Evolutionary conservation across 768 basidiomycete genomes (phyloP), one percentile per base, ranked within the genome.

Genomic region (Imleria badia): DNA sequence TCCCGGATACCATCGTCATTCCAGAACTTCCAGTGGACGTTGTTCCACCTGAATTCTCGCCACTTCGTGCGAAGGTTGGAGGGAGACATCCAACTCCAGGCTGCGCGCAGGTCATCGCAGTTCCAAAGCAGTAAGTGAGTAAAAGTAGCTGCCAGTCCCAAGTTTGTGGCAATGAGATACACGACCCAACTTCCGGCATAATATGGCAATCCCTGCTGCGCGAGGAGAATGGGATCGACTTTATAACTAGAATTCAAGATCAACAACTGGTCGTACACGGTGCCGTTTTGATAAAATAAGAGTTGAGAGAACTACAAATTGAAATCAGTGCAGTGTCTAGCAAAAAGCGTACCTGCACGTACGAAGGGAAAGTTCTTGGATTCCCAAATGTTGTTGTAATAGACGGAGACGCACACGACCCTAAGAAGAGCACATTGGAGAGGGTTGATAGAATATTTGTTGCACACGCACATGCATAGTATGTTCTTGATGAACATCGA

Each of bases 291-390:
- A 56, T 78, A 75, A 61, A 79, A 83, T 11, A 83, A 63, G 6
- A 71, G 64, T 56, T 83, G 81, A 2, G 78, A 77, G 17, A 82
- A 65, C 68, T 69, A 26, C 5, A 39, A 10, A 75, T 61, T n/a
- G 14, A 6, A 31, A 19, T 54, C n/a, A 59, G 23, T 30, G 9
- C 6, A 4, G 3, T 36, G 15, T 13, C 12, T 12, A 22, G 9
- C 17, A 8, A 7, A 23, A 46, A 17, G 14, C 0, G 41, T 42
- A 63, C 62, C 63, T 77, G 82, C 1, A 46, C 65, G 35, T 60
- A 76, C 74, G 69, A 83, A 84, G 1, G 84, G 84, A 72, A 85
- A 84, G 60, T 73, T 78, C 61, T 81, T 78, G 3, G 77, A 78
- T 44, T 79, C 67, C 84, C 83, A 86, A 11, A 76, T 69, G 55